Conservation (phyloP, 371 early-diverging fungal species). For the Circinella umbellata region DNA sequence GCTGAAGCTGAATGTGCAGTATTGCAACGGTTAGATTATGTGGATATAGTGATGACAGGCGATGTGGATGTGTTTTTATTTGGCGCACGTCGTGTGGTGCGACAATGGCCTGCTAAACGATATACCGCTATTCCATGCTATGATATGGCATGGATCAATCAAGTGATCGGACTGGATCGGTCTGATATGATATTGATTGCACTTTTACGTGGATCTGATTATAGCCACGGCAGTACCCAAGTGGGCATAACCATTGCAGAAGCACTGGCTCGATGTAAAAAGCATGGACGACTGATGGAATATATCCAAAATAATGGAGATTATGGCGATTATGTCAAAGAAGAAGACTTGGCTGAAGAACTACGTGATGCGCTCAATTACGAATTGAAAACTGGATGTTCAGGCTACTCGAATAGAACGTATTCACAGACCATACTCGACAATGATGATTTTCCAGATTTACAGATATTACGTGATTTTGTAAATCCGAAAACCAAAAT, state of each 20-base stretch:
- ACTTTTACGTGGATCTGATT: constrained; percentile 42
- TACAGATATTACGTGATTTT: constrained; percentile 3
- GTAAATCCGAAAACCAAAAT: constrained; percentile 1
- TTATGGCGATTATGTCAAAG: background rate
- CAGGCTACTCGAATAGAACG: background rate
- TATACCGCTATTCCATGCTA: constrained; percentile 24
- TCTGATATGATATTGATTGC: constrained; percentile 50
- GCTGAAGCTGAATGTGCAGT: constrained; percentile 54
- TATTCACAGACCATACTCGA: background rate
- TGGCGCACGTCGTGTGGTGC: constrained; percentile 40
- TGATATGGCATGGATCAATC: constrained; percentile 32
- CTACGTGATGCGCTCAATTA: constrained; percentile 1
- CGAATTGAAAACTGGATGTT: background rate
- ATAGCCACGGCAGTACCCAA: constrained; percentile 30
- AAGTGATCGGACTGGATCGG: constrained; percentile 29
- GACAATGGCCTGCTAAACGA: constrained; percentile 33
- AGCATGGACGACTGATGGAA: constrained; percentile 28
- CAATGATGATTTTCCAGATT: constrained; percentile 9
- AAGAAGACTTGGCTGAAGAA: background rate
- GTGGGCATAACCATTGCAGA: constrained; percentile 37
- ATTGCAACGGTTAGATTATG: constrained; percentile 35
- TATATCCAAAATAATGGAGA: constrained; percentile 15
- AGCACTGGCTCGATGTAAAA: constrained; percentile 31
- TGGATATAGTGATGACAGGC: constrained; percentile 41
- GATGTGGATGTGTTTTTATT: constrained; percentile 47